phyloP scores from a whole-genome alignment of 139 green algal species.

The Trebouxia sp. region DNA sequence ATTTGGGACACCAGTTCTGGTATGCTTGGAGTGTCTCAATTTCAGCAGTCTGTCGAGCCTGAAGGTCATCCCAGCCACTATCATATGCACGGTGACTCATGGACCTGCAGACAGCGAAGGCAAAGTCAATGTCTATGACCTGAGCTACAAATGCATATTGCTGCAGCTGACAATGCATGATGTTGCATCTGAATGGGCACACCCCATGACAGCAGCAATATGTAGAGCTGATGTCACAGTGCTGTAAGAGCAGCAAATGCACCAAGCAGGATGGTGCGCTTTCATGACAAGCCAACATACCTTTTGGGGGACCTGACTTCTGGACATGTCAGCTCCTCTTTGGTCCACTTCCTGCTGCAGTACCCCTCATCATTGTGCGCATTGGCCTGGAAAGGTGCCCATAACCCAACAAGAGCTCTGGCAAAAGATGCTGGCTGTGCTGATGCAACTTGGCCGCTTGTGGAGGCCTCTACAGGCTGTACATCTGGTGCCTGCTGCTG shows the following conservation, averaged over 20 bases:
- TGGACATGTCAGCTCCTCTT: not conserved
- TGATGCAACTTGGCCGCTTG: not conserved
- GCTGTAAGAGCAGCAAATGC: no score
- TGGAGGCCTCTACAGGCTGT: not conserved
- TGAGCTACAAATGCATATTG: not conserved
- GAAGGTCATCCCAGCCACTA: constrained; percentile 17
- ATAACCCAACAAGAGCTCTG: not conserved
- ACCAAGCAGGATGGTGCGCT: no score
- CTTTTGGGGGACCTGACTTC: constrained; percentile 3
- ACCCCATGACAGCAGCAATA: no score
- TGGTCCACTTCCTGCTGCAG: not conserved
- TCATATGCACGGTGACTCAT: not conserved
- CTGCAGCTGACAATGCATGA: no score
- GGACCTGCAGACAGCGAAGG: not conserved
- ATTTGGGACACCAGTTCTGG: not conserved
- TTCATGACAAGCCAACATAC: not conserved
- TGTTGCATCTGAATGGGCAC: not conserved
- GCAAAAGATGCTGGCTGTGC: not conserved
- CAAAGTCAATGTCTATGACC: not conserved
- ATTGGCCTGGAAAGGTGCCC: not conserved
- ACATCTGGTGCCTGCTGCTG: not conserved
- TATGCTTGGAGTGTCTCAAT: not conserved
- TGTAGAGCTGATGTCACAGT: no score
- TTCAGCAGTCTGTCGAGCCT: not conserved
- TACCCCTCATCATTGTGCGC: not conserved